Conservation (phyloP, 2,329 filamentous ascomycete genomes). For the Aspergillus nomiae region DNA sequence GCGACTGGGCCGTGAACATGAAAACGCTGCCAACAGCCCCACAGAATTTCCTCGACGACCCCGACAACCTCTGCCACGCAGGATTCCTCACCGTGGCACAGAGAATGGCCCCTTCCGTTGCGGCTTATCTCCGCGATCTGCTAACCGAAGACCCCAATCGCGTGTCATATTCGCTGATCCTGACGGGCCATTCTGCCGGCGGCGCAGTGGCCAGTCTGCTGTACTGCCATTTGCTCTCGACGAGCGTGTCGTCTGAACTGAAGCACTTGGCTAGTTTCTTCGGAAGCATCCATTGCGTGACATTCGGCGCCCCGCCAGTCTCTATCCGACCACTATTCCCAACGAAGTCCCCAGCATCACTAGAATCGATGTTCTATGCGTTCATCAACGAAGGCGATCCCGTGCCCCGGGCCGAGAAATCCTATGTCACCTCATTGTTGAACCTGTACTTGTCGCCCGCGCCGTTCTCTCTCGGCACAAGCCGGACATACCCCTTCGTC, state of each 20-base stretch:
- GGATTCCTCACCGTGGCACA: conserved; percentile 77
- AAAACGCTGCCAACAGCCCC: conserved; percentile 69
- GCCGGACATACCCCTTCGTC: conserved; percentile 9
- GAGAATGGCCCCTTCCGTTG: conserved; percentile 74
- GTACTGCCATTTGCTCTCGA: conserved; percentile 76
- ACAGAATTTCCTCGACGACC: conserved; percentile 72
- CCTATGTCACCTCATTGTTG: conserved; percentile 71
- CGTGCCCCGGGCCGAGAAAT: conserved; percentile 73
- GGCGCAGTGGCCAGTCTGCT: conserved; percentile 80
- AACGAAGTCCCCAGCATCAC: conserved; percentile 48
- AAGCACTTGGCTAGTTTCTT: conserved; percentile 70
- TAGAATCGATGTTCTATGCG: conserved; percentile 69
- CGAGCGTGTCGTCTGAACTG: conserved; percentile 62
- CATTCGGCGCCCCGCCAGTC: conserved; percentile 81
- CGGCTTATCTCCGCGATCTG: conserved; percentile 67
- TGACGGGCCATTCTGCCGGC: conserved; percentile 85
- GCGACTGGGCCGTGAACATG: conserved; percentile 86
- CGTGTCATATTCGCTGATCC: conserved; percentile 68
- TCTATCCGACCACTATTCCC: conserved; percentile 69
- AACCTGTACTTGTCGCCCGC: conserved; percentile 68
- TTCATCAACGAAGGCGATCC: conserved; percentile 89
- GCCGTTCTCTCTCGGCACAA: conserved; percentile 37
- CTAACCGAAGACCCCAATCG: conserved; percentile 71
- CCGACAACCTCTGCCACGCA: conserved; percentile 74
- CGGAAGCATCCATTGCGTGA: conserved; percentile 79